Evolutionary conservation across 192 early-diverging fungal genomes (phyloP), one percentile per base, ranked within the genome.

Genomic region (Diversispora epigaea): DNA sequence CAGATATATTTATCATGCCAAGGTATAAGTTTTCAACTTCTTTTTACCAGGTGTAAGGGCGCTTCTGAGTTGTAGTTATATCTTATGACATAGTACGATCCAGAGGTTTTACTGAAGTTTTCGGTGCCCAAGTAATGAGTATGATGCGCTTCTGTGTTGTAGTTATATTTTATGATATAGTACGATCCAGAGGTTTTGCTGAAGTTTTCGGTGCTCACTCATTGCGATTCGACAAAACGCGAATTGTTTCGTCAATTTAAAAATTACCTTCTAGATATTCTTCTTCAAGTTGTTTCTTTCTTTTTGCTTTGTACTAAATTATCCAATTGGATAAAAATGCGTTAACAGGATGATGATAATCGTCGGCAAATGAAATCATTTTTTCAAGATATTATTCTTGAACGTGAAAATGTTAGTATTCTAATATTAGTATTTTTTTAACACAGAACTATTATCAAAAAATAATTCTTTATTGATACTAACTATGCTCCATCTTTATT

Each of bases 41-140:
- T n/a, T 41, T 66, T 66, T 66, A 65, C 9, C 44, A 67, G 65
- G 43, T 21, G 43, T 44, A 67, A 67, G 65, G 66, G 45, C 9
- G 66, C 66, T 68, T 68, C 66, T 68, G 66, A 15, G 17, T 68
- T 68, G 66, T 49, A 68, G 65, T 67, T 67, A 67, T 67, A 67
- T 17, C 46, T 67, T 67, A 19, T 67, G 44, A 17, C 46, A 49
- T 67, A 67, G 44, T 67, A 17, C 65, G 65, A 67, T 67, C 46
- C 65, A 67, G 43, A 67, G 65, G 65, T 66, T 66, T 66, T 66
- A 43, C 64, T 43, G 25, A 45, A 66, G 64, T 66, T 66, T 66
- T 66, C 43, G 64, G 64, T 67, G 25, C 45, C 65, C 45, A 67
- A 67, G 45, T 67, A 44, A 67, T 67, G 65, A 67, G 65, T 66